Evolutionary conservation across 2,329 filamentous ascomycete species (phyloP).

Genomic region (Coniochaeta sp.): DNA sequence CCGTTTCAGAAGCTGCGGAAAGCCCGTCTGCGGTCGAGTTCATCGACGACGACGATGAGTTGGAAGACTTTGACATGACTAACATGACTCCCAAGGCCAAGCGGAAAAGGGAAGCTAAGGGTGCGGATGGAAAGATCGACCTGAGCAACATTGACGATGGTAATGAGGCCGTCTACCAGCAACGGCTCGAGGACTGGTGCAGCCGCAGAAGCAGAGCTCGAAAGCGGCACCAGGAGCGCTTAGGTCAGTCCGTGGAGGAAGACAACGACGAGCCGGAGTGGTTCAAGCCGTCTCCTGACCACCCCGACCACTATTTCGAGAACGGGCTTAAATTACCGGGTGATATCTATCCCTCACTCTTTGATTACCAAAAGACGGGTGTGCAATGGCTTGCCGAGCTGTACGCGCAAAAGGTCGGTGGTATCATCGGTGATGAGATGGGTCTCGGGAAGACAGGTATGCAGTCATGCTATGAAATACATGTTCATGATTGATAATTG

Average conservation of each 20-base stretch:
- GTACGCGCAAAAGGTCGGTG: constrained; percentile 81
- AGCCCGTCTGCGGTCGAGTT: constrained; percentile 19
- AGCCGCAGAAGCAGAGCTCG: constrained; percentile 36
- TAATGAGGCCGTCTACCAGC: constrained; percentile 72
- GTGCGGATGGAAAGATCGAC: constrained; percentile 33
- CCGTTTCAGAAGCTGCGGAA: constrained; percentile 15
- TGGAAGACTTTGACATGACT: constrained; percentile 23
- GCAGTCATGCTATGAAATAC: neutral
- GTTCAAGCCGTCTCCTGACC: constrained; percentile 78
- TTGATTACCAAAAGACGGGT: constrained; percentile 95
- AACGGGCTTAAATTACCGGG: constrained; percentile 77
- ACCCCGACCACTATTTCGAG: constrained; percentile 66
- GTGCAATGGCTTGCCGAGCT: constrained; percentile 95
- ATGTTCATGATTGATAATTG: constrained; percentile 1
- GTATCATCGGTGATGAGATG: constrained; percentile 97
- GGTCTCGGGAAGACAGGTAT: constrained; percentile 81
- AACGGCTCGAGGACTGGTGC: constrained; percentile 69
- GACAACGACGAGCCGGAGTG: constrained; percentile 55
- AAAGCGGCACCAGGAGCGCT: constrained; percentile 23
- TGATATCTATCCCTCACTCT: constrained; percentile 86
- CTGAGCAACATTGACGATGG: constrained; percentile 73
- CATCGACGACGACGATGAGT: constrained; percentile 23
- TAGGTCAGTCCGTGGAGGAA: constrained; percentile 27
- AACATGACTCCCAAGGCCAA: constrained; percentile 27
- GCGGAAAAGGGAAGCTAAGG: constrained; percentile 19